Conservation (phyloP, 768 basidiomycete species). For the Amanita inopinata region DNA sequence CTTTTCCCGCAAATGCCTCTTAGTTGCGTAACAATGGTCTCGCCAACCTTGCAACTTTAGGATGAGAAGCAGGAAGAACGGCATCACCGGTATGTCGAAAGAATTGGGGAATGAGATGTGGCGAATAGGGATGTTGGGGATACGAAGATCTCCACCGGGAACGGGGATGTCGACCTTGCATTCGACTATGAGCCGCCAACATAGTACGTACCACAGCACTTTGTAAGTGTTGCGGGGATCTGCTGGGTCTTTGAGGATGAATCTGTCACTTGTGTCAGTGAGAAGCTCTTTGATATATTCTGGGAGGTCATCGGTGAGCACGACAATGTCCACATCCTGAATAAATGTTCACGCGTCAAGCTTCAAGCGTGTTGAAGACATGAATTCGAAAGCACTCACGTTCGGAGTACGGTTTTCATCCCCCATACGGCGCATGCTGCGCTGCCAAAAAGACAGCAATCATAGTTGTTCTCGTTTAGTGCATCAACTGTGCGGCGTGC, state of each 20-base stretch:
- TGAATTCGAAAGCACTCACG: neutral
- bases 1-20: constrained; percentile 26
- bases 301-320: constrained; percentile 22
- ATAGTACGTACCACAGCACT: constrained; percentile 29
- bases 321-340: constrained; percentile 21
- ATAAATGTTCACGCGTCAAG: neutral
- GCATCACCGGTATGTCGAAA: constrained; percentile 26
- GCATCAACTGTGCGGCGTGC: constrained; percentile 14
- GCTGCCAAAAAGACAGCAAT: constrained; percentile 7
- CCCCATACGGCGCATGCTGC: constrained; percentile 5
- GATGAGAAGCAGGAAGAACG: constrained; percentile 27
- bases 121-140: constrained; percentile 21
- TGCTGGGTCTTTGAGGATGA: constrained; percentile 27
- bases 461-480: neutral
- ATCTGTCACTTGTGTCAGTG: constrained; percentile 19
- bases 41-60: constrained; percentile 34
- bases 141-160: constrained; percentile 21
- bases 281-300: constrained; percentile 31
- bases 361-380: neutral
- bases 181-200: constrained; percentile 2
- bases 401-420: constrained; percentile 1
- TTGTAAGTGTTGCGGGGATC: constrained; percentile 29
- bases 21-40: constrained; percentile 24
- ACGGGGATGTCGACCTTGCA: constrained; percentile 32
- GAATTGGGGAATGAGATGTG: constrained; percentile 14